phyloP scores from a whole-genome alignment of 495 filamentous ascomycete genomes.

The Melanomma pulvis-pyrius region DNA sequence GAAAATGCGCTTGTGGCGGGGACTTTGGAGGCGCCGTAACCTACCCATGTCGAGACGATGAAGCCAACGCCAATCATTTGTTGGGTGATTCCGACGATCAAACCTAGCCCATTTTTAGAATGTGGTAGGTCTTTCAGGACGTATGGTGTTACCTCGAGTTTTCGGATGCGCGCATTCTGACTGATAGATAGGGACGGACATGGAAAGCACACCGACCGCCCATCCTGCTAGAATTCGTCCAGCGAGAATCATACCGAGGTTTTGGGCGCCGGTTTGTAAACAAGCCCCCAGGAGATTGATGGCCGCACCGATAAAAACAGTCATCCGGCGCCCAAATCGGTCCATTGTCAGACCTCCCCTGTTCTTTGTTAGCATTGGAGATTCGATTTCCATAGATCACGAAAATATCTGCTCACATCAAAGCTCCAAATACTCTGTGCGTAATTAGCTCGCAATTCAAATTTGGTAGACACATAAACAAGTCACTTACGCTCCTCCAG shows the following conservation, averaged over 20 bases:
- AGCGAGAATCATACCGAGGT: constrained; percentile 57
- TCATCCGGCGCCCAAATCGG: constrained; percentile 51
- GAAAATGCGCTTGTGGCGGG: constrained; percentile 52
- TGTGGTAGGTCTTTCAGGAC: constrained; percentile 46
- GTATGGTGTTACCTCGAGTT: constrained; percentile 56
- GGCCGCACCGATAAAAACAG: constrained; percentile 48
- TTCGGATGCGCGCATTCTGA: constrained; percentile 49
- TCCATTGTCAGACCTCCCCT: constrained; percentile 58
- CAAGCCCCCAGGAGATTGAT: constrained; percentile 46
- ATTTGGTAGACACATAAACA: constrained; percentile 40
- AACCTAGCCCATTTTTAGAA: constrained; percentile 54
- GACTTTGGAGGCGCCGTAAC: constrained; percentile 41
- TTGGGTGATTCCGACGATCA: constrained; percentile 58
- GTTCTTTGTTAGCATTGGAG: constrained; percentile 39
- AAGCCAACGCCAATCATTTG: constrained; percentile 64
- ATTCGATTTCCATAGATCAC: not conserved
- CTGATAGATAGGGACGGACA: constrained; percentile 55
- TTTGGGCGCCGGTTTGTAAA: constrained; percentile 45
- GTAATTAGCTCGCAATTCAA: constrained; percentile 54
- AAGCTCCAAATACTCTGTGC: constrained; percentile 53
- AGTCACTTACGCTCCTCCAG: constrained; percentile 45
- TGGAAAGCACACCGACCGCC: constrained; percentile 55
- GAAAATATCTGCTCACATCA: constrained; percentile 46
- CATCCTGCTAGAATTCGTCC: constrained; percentile 65
- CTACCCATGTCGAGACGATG: constrained; percentile 46